Conservation (phyloP, 257 asterid species). For the Scutellaria minor region DNA sequence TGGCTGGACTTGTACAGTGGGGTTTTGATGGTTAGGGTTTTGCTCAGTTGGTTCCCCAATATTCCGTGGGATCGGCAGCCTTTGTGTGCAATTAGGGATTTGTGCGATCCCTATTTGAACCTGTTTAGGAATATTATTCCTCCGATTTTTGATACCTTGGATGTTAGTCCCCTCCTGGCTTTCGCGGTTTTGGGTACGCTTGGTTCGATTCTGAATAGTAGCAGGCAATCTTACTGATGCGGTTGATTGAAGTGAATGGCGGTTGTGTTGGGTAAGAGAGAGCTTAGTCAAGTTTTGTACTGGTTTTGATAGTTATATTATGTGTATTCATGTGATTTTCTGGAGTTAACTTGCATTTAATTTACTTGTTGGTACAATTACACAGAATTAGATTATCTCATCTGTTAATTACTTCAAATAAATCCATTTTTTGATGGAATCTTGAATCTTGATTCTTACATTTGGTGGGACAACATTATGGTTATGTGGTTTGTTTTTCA, state of each 20-base stretch:
- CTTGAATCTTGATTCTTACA: not conserved
- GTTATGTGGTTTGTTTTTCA: not conserved
- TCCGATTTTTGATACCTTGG: slow-evolving; percentile 77
- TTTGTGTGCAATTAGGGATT: slow-evolving; percentile 82
- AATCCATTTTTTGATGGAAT: slow-evolving; percentile 2
- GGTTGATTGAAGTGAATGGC: slow-evolving; percentile 17
- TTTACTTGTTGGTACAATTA: not conserved
- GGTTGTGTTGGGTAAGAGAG: slow-evolving; percentile 17
- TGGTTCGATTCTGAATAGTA: slow-evolving; percentile 69
- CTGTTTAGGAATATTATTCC: slow-evolving; percentile 89
- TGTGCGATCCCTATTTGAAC: slow-evolving; percentile 94
- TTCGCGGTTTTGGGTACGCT: slow-evolving; percentile 82
- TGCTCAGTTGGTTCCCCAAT: slow-evolving; percentile 96
- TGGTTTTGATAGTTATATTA: slow-evolving; percentile 18
- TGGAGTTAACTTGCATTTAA: not conserved
- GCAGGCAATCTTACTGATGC: slow-evolving; percentile 53
- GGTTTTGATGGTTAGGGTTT: slow-evolving; percentile 84
- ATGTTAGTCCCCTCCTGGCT: slow-evolving; percentile 84
- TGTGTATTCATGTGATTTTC: not conserved
- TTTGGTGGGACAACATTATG: not conserved
- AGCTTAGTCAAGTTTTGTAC: slow-evolving; percentile 26
- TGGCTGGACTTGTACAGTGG: slow-evolving; percentile 90
- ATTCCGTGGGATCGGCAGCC: slow-evolving; percentile 98
- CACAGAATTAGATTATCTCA: not conserved
- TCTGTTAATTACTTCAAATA: slow-evolving; percentile 5